Evolutionary conservation across 108 stramenopile genomes (phyloP), one percentile per base, ranked within the genome.

Genomic region (Skeletonema marinoi): DNA sequence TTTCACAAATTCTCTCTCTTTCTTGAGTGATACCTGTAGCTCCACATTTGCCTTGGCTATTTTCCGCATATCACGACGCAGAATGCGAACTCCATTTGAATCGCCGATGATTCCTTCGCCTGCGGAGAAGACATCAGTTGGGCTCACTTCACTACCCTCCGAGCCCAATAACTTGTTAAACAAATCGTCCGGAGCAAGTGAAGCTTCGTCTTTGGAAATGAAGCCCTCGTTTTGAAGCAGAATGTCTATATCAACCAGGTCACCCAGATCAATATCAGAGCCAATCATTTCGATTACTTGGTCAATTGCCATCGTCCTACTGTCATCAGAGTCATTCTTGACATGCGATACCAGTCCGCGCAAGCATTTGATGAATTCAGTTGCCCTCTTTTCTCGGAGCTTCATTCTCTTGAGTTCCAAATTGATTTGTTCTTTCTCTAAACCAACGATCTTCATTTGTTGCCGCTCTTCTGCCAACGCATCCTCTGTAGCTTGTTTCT

Each of bases 161-260:
- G 54, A 56, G 25, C 54, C 25, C 8, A 25, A 29, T 25, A 56
- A 25, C 25, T 56, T 56, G 54, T 56, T 56, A 9, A 56, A 56
- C 7, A 56, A 56, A 9, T 25, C 54, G 25, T 56, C 54, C 25
- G 54, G 25, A 25, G 6, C 16, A 56, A 25, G 5, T 25, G 54
- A n/a, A 21, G 10, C n/a, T 56, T 56, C 54, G 9, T 21, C 54
- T 56, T 56, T 56, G 54, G 54, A 56, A 67, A 67, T 67, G 66
- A 67, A 58, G 54, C 51, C 29, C 9, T 67, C 29, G 4, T 58
- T n/a, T 59, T 67, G 21, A 10, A 67, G 21, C 16, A 67, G 50
- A 21, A 6, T 8, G 29, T 67, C 48, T 56, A 56, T 25, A 56
- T 56, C 54, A 56, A 56, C 54, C 21, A 56, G 54, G 9, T 56